Evolutionary conservation across 495 filamentous ascomycete species (phyloP).

Genomic region (Peziza echinospora): DNA sequence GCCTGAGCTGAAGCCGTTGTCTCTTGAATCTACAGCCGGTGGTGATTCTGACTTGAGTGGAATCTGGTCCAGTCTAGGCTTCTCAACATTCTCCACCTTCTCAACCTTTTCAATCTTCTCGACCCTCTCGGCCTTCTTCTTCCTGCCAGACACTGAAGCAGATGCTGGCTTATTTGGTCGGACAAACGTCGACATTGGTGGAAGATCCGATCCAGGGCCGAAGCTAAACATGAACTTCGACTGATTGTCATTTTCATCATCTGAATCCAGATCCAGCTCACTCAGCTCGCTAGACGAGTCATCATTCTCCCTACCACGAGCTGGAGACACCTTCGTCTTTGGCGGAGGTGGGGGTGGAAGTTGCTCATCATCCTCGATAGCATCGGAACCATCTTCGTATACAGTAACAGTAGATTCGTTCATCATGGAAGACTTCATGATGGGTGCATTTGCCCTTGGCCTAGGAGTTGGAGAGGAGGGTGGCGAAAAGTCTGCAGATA

Average conservation of each 20-base stretch:
- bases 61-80: slow-evolving; percentile 8
- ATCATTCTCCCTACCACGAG: slow-evolving; percentile 16
- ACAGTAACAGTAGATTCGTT: not conserved
- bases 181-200: not conserved
- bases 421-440: not conserved
- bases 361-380: not conserved
- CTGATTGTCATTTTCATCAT: slow-evolving; percentile 54
- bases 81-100: too few relatives aligned
- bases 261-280: slow-evolving; percentile 28
- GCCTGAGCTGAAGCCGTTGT: slow-evolving; percentile 19
- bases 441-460: not conserved
- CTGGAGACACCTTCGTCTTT: not conserved
- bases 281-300: slow-evolving; percentile 38
- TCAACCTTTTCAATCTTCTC: too few relatives aligned
- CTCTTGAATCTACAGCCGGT: slow-evolving; percentile 8
- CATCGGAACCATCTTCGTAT: not conserved
- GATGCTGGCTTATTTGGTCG: too few relatives aligned
- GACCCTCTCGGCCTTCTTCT: too few relatives aligned
- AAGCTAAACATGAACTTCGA: slow-evolving; percentile 14
- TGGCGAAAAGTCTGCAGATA: not conserved
- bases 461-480: not conserved
- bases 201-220: slow-evolving; percentile 42
- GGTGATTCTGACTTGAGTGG: slow-evolving; percentile 5
- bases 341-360: not conserved
- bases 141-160: too few relatives aligned